Percentiles rank a stretch among this genome's conserved stretches.
These are phyloP conservation scores for Lachancea meyersii DNA, from an alignment of 805 yeast genomes.

Conservation along the genomic window DNA sequence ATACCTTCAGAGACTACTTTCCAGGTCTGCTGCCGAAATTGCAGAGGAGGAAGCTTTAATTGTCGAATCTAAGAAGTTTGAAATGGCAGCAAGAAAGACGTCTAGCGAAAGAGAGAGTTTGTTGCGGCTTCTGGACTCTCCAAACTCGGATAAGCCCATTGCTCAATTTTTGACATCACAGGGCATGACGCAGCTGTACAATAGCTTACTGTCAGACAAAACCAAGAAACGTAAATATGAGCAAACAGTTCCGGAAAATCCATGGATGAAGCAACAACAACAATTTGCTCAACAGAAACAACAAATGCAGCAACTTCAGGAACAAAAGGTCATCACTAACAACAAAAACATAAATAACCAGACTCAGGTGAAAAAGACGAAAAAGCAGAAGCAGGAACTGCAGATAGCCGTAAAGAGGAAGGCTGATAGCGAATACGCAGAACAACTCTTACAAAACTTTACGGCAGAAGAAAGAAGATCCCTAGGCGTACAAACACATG, in stretches of 20 bases:
- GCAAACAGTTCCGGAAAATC: conserved; percentile 38
- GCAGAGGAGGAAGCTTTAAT: conserved; percentile 96
- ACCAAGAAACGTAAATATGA: conserved; percentile 46
- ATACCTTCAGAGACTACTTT: conserved; percentile 68
- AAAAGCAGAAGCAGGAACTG: conserved; percentile 29
- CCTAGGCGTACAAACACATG: conserved; percentile 76
- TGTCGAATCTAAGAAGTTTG: conserved; percentile 87
- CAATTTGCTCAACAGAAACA: conserved; percentile 36
- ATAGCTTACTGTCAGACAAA: conserved; percentile 65
- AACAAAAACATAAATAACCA: conserved; percentile 8
- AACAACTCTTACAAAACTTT: conserved; percentile 36
- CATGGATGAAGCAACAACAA: conserved; percentile 39
- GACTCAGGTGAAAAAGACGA: conserved; percentile 19
- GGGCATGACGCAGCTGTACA: conserved; percentile 82
- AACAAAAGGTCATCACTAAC: conserved; percentile 11
- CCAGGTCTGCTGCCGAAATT: conserved; percentile 89
- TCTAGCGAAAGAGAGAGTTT: conserved; percentile 74
- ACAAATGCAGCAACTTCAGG: conserved; percentile 29
- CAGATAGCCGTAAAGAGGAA: conserved; percentile 29
- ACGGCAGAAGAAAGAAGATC: conserved; percentile 75
- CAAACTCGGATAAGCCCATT: conserved; percentile 70
- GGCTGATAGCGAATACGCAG: conserved; percentile 32
- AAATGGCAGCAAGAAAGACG: conserved; percentile 85
- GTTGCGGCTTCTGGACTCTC: conserved; percentile 76
- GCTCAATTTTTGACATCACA: conserved; percentile 76